Evolutionary conservation across 2,329 filamentous ascomycete genomes (phyloP).

Genomic region (Diaporthe citri): DNA sequence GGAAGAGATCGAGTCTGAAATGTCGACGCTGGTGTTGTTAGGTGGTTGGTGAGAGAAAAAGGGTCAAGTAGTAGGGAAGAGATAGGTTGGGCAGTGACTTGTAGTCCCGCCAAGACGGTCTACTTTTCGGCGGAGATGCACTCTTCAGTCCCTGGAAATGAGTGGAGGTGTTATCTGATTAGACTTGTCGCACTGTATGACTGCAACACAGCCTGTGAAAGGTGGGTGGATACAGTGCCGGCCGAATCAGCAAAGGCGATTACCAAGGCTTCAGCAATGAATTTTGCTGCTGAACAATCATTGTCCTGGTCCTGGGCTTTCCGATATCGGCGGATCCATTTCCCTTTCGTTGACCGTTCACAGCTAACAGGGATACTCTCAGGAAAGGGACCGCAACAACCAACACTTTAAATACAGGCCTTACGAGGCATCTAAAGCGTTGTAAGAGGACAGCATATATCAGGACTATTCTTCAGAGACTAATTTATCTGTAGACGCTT

Average conservation of each 20-base stretch:
- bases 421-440: neutral
- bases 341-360: neutral
- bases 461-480: neutral
- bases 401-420: neutral
- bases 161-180: conserved; percentile 9
- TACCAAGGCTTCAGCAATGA: conserved; percentile 10
- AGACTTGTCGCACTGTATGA: conserved; percentile 11
- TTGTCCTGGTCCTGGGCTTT: neutral
- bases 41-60: neutral
- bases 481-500: neutral
- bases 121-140: conserved; percentile 31
- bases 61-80: neutral
- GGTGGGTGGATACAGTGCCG: conserved; percentile 20
- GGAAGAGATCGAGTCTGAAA: neutral
- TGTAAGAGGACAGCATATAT: neutral
- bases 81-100: neutral
- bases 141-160: neutral
- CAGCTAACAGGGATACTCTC: neutral
- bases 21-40: neutral
- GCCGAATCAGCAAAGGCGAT: conserved; percentile 24
- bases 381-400: neutral
- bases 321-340: conserved; percentile 11
- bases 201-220: neutral
- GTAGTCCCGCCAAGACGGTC: conserved; percentile 19
- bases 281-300: conserved; percentile 29